Base-by-base conservation (phyloP, 169 alveolate species). In the Plasmodium gallinaceum region DNA sequence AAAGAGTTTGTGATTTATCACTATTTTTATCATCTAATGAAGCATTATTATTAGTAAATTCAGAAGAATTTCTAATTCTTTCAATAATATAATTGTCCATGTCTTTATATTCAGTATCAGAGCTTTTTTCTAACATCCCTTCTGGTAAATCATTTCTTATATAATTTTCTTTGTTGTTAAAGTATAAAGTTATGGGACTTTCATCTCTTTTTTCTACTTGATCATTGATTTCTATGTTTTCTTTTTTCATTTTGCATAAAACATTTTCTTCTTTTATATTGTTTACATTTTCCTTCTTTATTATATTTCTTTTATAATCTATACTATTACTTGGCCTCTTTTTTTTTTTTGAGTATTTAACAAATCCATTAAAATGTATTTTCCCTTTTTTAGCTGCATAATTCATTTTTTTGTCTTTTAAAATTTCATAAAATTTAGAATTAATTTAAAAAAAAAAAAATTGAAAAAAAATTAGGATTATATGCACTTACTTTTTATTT, bases 261-360 rank as follows among this genome's bases (percentile, higher is more conserved):
- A 20, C 10, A n/a, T 58, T 74, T 22, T 45, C 61, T 45, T 60
- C 73, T 20, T 74, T 48, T 48, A 32, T 32, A 7, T 24, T n/a
- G 12, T 58, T 43, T 42, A 58, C n/a, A 48, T 8, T 20, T 32
- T 39, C 24, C 43, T 10, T 74, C 10, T 60, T 32, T 57, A 46
- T 60, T 26, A n/a, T 26, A 18, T 16, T 58, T 76, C 16, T 64
- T 18, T 76, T 46, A 65, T 45, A 48, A 24, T 26, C 57, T 43
- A 16, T 65, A 46, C 62, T 58, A 42, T 52, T 61, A 54, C 14
- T 54, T 76, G 26, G 16, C 39, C 7, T n/a, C 60, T 70, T 39
- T 76, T 76, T 76, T 76, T 65, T 76, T 54, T 76, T 76, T 18
- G 16, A 64, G 45, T 76, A 76, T 58, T 66, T 76, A 46, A 76